Evolutionary conservation across 2,329 filamentous ascomycete genomes (phyloP), one percentile per base, ranked within the genome.

Genomic region (Penicillium freii): DNA sequence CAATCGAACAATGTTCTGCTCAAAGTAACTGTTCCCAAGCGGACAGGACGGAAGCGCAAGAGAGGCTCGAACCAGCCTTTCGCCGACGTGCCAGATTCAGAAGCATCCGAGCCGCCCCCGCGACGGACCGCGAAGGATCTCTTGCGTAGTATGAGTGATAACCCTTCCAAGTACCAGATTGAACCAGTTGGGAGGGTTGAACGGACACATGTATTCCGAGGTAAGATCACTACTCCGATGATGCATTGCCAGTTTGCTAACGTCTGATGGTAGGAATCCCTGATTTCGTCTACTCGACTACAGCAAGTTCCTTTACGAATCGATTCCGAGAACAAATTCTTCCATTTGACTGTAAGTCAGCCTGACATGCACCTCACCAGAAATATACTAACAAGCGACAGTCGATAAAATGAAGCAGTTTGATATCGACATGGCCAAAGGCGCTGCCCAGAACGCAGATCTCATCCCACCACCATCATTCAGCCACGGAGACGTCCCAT

Each of bases 31-130:
- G 85, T 97, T 1, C 93, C 94, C 0, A 94, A 87, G 73, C 82
- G 91, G 55, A 97, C 92, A 2, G 92, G 92, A 3, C 84, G 91
- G 59, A 96, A 90, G 75, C 84, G 92, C 57, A 96, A 92, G 77
- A 82, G 87, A 65, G 92, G 91, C n/a, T 86, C 85, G 5, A 72
- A 87, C 54, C 87, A 81, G 5, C 86, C 88, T 0, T 93, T 86
- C 69, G 75, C 80, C 40, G 80, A 80, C 50, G 36, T 74, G 5
- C 68, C 77, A 13, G 61, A 75, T 17, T n/a, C 36, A 23, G 46
- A 70, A 2, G 67, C 59, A 43, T 34, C 55, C 33, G 53, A 52
- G 45, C 48, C 56, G 38, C 51, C 62, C 9, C 55, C 61, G 38
- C 62, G 68, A 50, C 66, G 57, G 31, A 67, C 59, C 38, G 66